These are phyloP conservation scores for Fagus sylvatica DNA, from an alignment of 306 rosid species.

Conservation along the genomic window DNA sequence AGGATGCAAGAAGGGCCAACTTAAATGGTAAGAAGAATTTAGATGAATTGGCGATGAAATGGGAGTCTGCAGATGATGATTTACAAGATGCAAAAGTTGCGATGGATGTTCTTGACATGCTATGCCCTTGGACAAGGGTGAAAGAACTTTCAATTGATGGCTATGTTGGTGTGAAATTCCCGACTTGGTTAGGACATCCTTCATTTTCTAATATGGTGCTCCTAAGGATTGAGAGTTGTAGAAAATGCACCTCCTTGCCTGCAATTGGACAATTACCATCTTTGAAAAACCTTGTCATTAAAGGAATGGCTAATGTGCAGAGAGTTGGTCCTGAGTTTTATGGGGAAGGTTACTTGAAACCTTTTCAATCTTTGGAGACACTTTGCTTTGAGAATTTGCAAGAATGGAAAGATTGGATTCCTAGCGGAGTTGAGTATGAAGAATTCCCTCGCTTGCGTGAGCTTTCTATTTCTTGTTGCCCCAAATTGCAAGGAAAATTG, in stretches of 20 bases:
- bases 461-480: background rate
- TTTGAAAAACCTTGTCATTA: background rate
- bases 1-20: background rate
- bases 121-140: no score
- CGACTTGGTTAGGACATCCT: slow-evolving; percentile 3
- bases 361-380: background rate
- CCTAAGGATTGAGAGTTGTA: background rate
- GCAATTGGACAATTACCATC: background rate
- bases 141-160: background rate
- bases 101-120: no score
- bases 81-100: background rate
- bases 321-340: background rate
- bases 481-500: background rate
- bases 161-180: background rate
- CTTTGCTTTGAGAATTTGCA: background rate
- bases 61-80: background rate
- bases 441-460: background rate
- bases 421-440: background rate
- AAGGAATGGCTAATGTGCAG: background rate
- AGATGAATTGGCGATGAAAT: background rate
- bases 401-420: background rate
- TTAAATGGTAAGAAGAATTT: background rate
- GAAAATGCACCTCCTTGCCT: background rate
- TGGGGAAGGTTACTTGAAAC: background rate
- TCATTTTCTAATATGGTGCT: background rate